Conservation (phyloP, 805 yeast genomes). For the Brettanomyces naardenensis region DNA sequence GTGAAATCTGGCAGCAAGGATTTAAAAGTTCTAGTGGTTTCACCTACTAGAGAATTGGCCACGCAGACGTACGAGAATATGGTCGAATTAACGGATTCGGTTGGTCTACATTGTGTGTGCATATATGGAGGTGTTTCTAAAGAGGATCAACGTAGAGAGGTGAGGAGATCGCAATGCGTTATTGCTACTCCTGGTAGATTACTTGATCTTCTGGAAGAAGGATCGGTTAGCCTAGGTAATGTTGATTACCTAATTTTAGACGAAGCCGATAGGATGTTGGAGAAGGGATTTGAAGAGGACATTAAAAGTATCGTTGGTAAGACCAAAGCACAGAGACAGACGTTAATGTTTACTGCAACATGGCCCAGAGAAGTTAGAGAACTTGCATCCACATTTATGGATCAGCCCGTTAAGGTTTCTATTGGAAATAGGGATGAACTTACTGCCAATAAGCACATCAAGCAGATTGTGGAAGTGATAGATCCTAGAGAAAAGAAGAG, state of each 20-base stretch:
- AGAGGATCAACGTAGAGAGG: conserved; percentile 73
- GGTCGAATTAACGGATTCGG: conserved; percentile 51
- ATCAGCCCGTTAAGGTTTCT: conserved; percentile 76
- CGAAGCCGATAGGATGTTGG: conserved; percentile 98
- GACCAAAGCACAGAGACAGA: conserved; percentile 60
- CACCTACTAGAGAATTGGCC: conserved; percentile 97
- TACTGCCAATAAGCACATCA: conserved; percentile 88
- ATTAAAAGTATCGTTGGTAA: conserved; percentile 72
- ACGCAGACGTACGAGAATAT: conserved; percentile 87
- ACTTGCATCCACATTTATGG: conserved; percentile 80
- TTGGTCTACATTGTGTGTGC: conserved; percentile 67
- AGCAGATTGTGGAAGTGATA: conserved; percentile 88
- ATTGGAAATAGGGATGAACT: conserved; percentile 85
- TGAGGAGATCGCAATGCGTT: conserved; percentile 65
- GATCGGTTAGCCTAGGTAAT: conserved; percentile 58
- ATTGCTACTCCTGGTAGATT: conserved; percentile 99
- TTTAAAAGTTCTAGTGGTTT: conserved; percentile 72
- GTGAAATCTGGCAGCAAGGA: conserved; percentile 37
- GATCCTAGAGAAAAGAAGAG: conserved; percentile 77
- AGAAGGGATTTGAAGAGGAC: conserved; percentile 96
- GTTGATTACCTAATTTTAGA: conserved; percentile 82
- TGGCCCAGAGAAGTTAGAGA: conserved; percentile 99
- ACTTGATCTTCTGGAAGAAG: conserved; percentile 84
- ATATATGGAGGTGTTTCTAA: conserved; percentile 97
- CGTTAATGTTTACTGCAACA: conserved; percentile 98